phyloP scores from a whole-genome alignment of 768 basidiomycete species.

The Boletellus sp. region DNA sequence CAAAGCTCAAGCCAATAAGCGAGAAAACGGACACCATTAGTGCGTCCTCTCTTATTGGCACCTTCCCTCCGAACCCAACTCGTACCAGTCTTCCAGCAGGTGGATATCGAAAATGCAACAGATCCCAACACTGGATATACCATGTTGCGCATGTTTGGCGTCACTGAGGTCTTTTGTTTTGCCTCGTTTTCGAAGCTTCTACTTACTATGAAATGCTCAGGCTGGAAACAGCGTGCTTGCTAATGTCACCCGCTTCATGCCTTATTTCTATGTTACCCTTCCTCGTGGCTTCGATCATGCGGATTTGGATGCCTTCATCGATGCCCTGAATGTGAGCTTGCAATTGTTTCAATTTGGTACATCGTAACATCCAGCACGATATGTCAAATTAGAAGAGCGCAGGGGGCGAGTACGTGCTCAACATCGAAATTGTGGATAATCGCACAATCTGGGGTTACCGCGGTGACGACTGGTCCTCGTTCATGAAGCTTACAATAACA shows the following conservation, averaged over 20 bases:
- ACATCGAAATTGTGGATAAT: slow-evolving; percentile 57
- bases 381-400: slow-evolving; percentile 17
- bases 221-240: slow-evolving; percentile 86
- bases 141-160: slow-evolving; percentile 76
- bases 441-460: slow-evolving; percentile 85
- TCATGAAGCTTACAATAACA: slow-evolving; percentile 77
- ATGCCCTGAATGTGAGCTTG: slow-evolving; percentile 69
- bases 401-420: slow-evolving; percentile 40
- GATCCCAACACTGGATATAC: slow-evolving; percentile 41
- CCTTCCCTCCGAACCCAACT: background rate
- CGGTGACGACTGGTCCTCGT: slow-evolving; percentile 74
- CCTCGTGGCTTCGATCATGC: slow-evolving; percentile 76
- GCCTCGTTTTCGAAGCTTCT: background rate
- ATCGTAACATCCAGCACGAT: background rate
- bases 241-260: slow-evolving; percentile 75
- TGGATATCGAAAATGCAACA: slow-evolving; percentile 77
- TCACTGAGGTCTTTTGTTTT: slow-evolving; percentile 63
- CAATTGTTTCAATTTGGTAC: background rate
- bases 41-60: slow-evolving; percentile 31
- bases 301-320: slow-evolving; percentile 62
- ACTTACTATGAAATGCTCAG: slow-evolving; percentile 34
- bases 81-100: slow-evolving; percentile 85
- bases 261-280: slow-evolving; percentile 89
- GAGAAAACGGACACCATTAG: slow-evolving; percentile 64
- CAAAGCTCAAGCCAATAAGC: slow-evolving; percentile 51